Evolutionary conservation across 228 moss, liverwort and hornwort genomes (phyloP), one percentile per base, ranked within the genome.

Genomic region (Sphagnum magellanicum): DNA sequence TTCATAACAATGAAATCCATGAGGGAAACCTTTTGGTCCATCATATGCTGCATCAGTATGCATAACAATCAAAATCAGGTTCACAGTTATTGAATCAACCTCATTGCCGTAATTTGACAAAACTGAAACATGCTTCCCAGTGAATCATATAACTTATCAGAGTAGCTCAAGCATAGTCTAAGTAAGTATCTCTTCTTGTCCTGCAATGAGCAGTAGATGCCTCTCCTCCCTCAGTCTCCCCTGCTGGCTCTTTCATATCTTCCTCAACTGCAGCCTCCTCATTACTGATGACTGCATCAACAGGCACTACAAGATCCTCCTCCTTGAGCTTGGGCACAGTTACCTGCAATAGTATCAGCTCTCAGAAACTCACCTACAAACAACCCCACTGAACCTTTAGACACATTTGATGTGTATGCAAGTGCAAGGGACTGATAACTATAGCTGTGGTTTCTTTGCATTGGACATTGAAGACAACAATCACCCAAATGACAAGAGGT

Each of bases 271-370:
- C 49, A 8, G 64, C 63, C 15, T 55, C 53, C 7, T 55, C 53
- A 7, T 55, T 55, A n/a, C 71, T 6, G 32, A 32, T 32, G 32
- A 32, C 32, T 32, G 32, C 32, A 75, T 94, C 94, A 61, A 90
- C 90, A 10, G 83, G 70, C 0, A 77, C 78, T 4, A 68, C 74
- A 57, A 84, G 74, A 61, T 91, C 97, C 67, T 87, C 90, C 70
- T 95, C 88, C 91, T 93, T 91, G 5, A 78, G 73, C n/a, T 51
- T 50, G 70, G 70, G 82, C 63, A 61, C 49, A 50, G 87, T 50
- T 48, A 75, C 85, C 79, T 83, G 79, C 32, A 6, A 32, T 32
- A 32, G 32, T 12, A 55, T 0, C 12, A 53, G 8, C 7, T 53
- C 53, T 55, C 9, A 55, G 53, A 55, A 7, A 12, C 53, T 32